Conservation (phyloP, 2,329 filamentous ascomycete species). For the Talaromyces sp. region DNA sequence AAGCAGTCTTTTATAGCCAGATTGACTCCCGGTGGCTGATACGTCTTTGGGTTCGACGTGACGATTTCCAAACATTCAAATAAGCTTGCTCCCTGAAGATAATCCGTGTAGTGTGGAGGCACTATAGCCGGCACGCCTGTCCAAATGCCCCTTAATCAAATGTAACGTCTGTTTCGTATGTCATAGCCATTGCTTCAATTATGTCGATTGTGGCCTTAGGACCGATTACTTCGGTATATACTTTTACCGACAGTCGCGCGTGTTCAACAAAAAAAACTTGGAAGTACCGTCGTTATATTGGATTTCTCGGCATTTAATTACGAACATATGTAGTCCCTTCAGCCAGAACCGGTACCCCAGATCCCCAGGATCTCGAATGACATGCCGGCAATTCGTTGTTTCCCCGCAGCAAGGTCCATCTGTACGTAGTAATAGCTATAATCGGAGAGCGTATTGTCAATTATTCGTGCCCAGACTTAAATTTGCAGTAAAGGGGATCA, state of each 20-base stretch:
- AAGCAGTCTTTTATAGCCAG: too few species aligned
- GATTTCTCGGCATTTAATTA: not conserved
- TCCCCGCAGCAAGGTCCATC: not conserved
- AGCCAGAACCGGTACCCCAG: not conserved
- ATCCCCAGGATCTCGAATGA: not conserved
- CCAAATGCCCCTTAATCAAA: not conserved
- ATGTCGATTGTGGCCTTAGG: too few species aligned
- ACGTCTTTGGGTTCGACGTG: not conserved
- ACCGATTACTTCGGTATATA: not conserved
- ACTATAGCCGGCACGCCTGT: not conserved
- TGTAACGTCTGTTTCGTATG: not conserved
- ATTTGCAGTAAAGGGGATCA: not conserved
- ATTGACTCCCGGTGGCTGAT: not conserved
- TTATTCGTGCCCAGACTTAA: not conserved
- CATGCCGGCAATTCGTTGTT: not conserved
- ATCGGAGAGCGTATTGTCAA: not conserved
- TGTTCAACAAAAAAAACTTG: not conserved
- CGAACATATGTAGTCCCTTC: not conserved
- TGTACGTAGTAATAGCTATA: not conserved
- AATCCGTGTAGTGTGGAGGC: not conserved
- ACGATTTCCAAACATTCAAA: not conserved
- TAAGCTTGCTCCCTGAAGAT: not conserved
- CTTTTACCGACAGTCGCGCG: not conserved
- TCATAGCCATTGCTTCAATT: not conserved
- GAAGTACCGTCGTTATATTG: not conserved